These are phyloP conservation scores for Kwoniella europaea DNA, from an alignment of 768 basidiomycete genomes.

Conservation along the genomic window DNA sequence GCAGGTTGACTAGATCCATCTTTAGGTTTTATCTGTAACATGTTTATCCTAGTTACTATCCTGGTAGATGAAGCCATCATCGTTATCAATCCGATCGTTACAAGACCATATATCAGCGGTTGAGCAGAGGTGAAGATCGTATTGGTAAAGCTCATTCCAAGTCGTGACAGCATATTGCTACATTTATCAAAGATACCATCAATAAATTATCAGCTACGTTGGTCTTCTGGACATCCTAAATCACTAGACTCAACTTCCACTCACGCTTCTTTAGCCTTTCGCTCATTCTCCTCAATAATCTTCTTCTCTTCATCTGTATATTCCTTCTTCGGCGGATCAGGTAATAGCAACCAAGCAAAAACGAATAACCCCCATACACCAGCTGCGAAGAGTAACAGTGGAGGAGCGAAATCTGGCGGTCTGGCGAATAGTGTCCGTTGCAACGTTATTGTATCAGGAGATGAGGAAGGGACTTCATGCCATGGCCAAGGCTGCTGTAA, in stretches of 20 bases:
- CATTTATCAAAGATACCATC: neutral
- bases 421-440: slow-evolving; percentile 22
- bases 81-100: slow-evolving; percentile 4
- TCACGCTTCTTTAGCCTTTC: slow-evolving; percentile 14
- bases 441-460: slow-evolving; percentile 5
- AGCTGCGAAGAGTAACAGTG: slow-evolving; percentile 17
- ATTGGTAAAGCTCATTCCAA: slow-evolving; percentile 12
- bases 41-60: slow-evolving; percentile 25
- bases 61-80: slow-evolving; percentile 18
- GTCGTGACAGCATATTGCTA: slow-evolving; percentile 14
- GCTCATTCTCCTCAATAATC: slow-evolving; percentile 2
- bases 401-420: slow-evolving; percentile 18
- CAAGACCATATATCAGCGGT: slow-evolving; percentile 14
- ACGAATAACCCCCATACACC: slow-evolving; percentile 24
- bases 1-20: neutral
- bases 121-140: slow-evolving; percentile 17
- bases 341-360: slow-evolving; percentile 13
- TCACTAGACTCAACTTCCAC: neutral
- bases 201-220: neutral
- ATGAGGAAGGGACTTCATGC: slow-evolving; percentile 12
- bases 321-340: slow-evolving; percentile 12
- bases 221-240: no score
- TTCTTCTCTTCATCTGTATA: slow-evolving; percentile 17
- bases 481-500: slow-evolving; percentile 26
- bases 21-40: slow-evolving; percentile 20